phyloP scores from a whole-genome alignment of 2,329 filamentous ascomycete species.

The Neurospora sp. region DNA sequence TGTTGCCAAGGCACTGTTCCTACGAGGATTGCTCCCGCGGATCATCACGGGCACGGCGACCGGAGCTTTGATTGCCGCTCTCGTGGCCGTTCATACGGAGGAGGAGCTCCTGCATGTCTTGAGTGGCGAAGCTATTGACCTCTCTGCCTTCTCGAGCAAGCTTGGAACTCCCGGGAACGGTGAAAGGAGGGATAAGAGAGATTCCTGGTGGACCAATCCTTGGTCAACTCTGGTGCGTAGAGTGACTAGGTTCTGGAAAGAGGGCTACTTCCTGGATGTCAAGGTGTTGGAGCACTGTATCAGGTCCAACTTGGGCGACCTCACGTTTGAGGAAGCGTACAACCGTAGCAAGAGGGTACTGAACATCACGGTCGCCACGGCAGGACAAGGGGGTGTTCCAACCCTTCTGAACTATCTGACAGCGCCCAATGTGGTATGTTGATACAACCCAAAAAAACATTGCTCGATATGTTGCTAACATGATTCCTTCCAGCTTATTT shows the following conservation, averaged over 20 bases:
- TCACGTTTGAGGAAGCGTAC: slow-evolving; percentile 92
- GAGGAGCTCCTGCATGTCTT: slow-evolving; percentile 73
- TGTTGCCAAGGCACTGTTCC: slow-evolving; percentile 78
- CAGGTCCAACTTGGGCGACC: slow-evolving; percentile 71
- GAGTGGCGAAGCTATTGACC: slow-evolving; percentile 69
- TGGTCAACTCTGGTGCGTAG: slow-evolving; percentile 57
- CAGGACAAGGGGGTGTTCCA: slow-evolving; percentile 64
- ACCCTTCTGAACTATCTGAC: slow-evolving; percentile 87
- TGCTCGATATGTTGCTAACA: neutral
- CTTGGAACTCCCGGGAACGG: slow-evolving; percentile 19
- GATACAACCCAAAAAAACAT: neutral
- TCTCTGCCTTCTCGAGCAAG: slow-evolving; percentile 60
- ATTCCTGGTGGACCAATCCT: slow-evolving; percentile 29
- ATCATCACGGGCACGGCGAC: slow-evolving; percentile 90
- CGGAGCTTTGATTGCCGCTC: slow-evolving; percentile 77
- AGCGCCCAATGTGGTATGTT: slow-evolving; percentile 78
- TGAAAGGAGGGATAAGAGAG: slow-evolving; percentile 18
- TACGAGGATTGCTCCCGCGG: slow-evolving; percentile 70
- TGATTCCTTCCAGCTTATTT: slow-evolving; percentile 50
- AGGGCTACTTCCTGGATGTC: slow-evolving; percentile 79
- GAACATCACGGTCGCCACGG: slow-evolving; percentile 83
- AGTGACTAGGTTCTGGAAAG: slow-evolving; percentile 56
- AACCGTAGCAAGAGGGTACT: slow-evolving; percentile 74
- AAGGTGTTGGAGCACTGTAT: slow-evolving; percentile 76
- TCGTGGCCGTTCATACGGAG: slow-evolving; percentile 80